These are phyloP conservation scores for Isatis tinctoria DNA, from an alignment of 345 rosid species.

Conservation along the genomic window DNA sequence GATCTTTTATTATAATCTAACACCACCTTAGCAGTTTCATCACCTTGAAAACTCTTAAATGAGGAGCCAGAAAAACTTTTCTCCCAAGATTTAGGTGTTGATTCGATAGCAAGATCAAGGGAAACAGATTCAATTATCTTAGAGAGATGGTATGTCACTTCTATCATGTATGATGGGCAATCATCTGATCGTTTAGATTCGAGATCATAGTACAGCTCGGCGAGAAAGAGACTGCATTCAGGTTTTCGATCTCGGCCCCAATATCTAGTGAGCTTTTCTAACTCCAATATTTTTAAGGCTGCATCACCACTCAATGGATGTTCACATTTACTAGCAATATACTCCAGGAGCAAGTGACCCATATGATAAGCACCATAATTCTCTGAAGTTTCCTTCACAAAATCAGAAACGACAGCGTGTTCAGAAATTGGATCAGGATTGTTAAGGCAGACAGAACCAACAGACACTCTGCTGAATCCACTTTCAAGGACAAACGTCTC, in stretches of 20 bases:
- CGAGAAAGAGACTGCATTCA: constrained; percentile 88
- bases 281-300: constrained; percentile 57
- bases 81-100: constrained; percentile 31
- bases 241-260: constrained; percentile 83
- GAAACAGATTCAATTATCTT: constrained; percentile 88
- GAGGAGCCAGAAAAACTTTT: constrained; percentile 30
- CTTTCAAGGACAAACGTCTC: constrained; percentile 56
- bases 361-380: constrained; percentile 88
- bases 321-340: constrained; percentile 47
- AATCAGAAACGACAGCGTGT: constrained; percentile 41
- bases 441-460: constrained; percentile 35
- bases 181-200: constrained; percentile 53
- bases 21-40: constrained; percentile 26
- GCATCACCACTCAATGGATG: constrained; percentile 44
- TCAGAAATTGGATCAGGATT: constrained; percentile 47
- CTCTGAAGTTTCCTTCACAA: constrained; percentile 61
- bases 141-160: constrained; percentile 82
- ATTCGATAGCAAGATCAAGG: constrained; percentile 49
- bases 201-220: constrained; percentile 79
- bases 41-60: constrained; percentile 37
- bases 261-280: constrained; percentile 79
- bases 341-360: constrained; percentile 85
- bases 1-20: constrained; percentile 41
- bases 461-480: constrained; percentile 30
- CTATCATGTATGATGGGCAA: constrained; percentile 52